Percentiles rank a stretch among this genome's conserved stretches.
These are phyloP conservation scores for Acacia melanoxylon DNA, from an alignment of 306 rosid species.

Conservation along the genomic window DNA sequence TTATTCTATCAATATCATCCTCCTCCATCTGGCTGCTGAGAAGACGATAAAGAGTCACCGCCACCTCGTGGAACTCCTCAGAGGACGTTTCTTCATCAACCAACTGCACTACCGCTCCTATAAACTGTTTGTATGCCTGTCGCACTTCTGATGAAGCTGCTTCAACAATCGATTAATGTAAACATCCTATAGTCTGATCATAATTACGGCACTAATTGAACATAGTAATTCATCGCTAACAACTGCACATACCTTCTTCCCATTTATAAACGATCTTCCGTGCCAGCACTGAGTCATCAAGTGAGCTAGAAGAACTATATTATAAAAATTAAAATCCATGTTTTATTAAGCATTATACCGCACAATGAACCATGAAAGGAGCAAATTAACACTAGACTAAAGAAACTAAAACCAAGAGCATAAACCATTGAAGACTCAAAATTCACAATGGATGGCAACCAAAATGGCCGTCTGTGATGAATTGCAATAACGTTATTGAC, in stretches of 20 bases:
- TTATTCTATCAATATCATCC: constrained; percentile 35
- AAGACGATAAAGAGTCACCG: constrained; percentile 30
- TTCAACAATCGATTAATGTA: constrained; percentile 35
- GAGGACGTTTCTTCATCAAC: constrained; percentile 82
- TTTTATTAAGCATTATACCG: neutral
- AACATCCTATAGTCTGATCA: constrained; percentile 4
- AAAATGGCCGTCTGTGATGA: neutral
- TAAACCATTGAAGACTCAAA: neutral
- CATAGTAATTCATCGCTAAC: neutral
- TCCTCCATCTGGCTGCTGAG: constrained; percentile 37
- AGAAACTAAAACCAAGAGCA: constrained; percentile 1
- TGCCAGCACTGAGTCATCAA: constrained; percentile 53
- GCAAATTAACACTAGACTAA: constrained; percentile 14
- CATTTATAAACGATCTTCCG: constrained; percentile 45
- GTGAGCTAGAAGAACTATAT: constrained; percentile 43
- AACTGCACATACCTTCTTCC: constrained; percentile 46
- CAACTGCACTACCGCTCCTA: constrained; percentile 79
- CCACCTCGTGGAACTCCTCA: constrained; percentile 84
- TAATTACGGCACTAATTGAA: neutral
- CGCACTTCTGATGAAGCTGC: constrained; percentile 53
- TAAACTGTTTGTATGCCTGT: constrained; percentile 62
- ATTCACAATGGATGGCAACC: neutral
- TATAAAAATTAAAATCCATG: constrained; percentile 1
- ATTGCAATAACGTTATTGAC: neutral
- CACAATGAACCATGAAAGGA: neutral